phyloP scores from a whole-genome alignment of 768 basidiomycete species.

The Boletus reticulatus region DNA sequence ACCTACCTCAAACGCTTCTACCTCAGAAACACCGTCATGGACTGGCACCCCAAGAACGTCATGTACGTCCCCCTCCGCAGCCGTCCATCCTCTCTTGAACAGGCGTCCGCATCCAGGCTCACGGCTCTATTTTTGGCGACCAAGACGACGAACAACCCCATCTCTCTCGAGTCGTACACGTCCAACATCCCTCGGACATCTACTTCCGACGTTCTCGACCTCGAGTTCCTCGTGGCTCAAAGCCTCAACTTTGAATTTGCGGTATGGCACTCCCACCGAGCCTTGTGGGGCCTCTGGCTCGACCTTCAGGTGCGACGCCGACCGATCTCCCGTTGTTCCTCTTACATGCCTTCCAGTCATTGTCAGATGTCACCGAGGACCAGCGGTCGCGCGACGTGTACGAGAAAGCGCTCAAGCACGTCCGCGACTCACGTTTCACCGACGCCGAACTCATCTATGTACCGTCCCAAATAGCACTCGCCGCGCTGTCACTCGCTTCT shows the following conservation, averaged over 20 bases:
- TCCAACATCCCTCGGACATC: conserved; percentile 78
- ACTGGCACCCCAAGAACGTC: conserved; percentile 98
- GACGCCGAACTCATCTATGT: conserved; percentile 90
- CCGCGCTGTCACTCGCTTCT: conserved; percentile 65
- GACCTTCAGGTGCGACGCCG: conserved; percentile 71
- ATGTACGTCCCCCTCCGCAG: conserved; percentile 59
- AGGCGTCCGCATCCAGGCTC: conserved; percentile 53
- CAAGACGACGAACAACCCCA: conserved; percentile 95
- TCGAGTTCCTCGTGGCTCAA: conserved; percentile 96
- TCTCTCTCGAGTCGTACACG: conserved; percentile 84
- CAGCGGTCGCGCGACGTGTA: conserved; percentile 54
- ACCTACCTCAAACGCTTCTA: conserved; percentile 96
- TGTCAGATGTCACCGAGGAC: conserved; percentile 50
- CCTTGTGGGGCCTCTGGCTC: conserved; percentile 84
- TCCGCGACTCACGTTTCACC: conserved; percentile 81
- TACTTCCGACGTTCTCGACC: conserved; percentile 82
- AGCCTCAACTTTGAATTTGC: conserved; percentile 93
- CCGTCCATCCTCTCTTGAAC: background rate
- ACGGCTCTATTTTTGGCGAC: conserved; percentile 93
- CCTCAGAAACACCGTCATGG: conserved; percentile 97
- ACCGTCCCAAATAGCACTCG: conserved; percentile 91
- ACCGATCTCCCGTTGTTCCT: background rate
- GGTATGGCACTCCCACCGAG: conserved; percentile 87
- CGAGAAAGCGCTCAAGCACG: conserved; percentile 60
- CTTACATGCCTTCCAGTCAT: conserved; percentile 37